Conservation (phyloP, 2,329 filamentous ascomycete genomes). For the Pezicula rhizophila region DNA sequence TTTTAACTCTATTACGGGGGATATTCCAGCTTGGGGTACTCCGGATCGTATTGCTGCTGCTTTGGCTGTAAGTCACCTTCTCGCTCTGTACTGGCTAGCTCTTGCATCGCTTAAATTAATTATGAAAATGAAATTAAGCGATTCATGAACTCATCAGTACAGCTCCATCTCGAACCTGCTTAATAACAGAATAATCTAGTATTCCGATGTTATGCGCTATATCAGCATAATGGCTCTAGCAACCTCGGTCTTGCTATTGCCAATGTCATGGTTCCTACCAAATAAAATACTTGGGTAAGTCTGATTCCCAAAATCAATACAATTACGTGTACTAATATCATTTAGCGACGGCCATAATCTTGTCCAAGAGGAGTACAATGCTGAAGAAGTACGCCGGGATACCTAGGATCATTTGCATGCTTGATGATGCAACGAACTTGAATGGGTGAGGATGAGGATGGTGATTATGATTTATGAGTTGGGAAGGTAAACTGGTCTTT, state of each 20-base stretch:
- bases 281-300: background rate
- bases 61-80: constrained; percentile 19
- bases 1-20: constrained; percentile 39
- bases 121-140: too few species aligned
- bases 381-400: too few species aligned
- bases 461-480: too few species aligned
- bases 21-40: constrained; percentile 34
- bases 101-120: too few species aligned
- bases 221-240: constrained; percentile 2
- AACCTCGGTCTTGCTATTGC: background rate
- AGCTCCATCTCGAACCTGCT: background rate
- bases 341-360: background rate
- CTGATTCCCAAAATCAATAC: background rate
- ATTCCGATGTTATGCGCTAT: constrained; percentile 11
- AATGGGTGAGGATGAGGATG: too few species aligned
- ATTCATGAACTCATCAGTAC: background rate
- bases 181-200: background rate
- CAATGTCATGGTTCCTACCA: background rate
- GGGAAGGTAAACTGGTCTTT: too few species aligned
- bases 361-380: background rate
- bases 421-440: too few species aligned
- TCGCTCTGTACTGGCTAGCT: background rate
- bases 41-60: constrained; percentile 35
- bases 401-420: too few species aligned
- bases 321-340: background rate